Conservation (phyloP, 148 eudicot species). For the Vaccinium macrocarpon region DNA sequence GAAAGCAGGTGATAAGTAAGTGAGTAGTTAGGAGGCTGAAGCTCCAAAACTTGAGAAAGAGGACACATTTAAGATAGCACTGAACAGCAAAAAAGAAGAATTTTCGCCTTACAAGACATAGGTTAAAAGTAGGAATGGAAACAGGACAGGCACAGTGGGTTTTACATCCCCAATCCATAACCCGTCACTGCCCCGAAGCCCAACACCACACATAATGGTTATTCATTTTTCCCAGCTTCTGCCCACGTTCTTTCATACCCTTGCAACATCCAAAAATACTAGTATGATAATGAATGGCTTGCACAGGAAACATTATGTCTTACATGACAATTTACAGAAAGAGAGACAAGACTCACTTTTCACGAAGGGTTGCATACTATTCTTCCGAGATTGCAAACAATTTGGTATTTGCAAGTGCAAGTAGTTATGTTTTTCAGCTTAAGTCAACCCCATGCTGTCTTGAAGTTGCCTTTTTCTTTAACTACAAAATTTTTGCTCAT, state of each 20-base stretch:
- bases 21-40: background rate
- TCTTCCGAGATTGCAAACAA: background rate
- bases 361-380: background rate
- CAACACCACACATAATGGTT: background rate
- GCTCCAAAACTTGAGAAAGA: background rate
- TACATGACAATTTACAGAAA: background rate
- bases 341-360: background rate
- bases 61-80: background rate
- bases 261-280: background rate
- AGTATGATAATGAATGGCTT: background rate
- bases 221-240: background rate
- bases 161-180: background rate
- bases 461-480: background rate
- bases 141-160: background rate
- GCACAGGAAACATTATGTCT: background rate
- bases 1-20: background rate
- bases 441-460: background rate
- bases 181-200: background rate
- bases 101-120: background rate
- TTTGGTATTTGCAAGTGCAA: background rate
- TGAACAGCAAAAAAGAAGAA: background rate
- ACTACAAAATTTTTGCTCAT: background rate
- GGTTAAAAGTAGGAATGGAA: background rate
- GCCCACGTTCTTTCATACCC: background rate
- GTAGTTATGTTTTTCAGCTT: background rate